Conservation (phyloP, 495 filamentous ascomycete genomes). For the Daldinia bambusicola region DNA sequence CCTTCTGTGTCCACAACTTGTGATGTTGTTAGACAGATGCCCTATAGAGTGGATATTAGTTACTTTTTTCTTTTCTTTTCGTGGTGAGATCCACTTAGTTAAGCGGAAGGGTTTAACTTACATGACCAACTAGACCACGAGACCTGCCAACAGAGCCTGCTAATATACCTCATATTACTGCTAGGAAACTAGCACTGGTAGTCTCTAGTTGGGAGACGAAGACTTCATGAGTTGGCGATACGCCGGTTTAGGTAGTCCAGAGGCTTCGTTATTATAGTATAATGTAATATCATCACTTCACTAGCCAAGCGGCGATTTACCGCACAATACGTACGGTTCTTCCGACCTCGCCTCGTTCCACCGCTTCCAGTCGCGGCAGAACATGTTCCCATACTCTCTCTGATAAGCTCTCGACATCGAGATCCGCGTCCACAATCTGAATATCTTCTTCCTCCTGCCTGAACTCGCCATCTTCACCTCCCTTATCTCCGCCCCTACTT, state of each 20-base stretch:
- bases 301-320: conserved; percentile 25
- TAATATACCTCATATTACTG: not conserved
- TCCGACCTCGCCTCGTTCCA: conserved; percentile 59
- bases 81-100: not conserved
- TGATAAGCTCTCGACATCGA: conserved; percentile 60
- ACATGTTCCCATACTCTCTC: conserved; percentile 63
- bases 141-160: not conserved
- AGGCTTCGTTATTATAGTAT: not conserved
- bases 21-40: no score
- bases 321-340: conserved; percentile 54
- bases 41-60: no score
- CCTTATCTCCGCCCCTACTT: conserved; percentile 23
- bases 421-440: conserved; percentile 64
- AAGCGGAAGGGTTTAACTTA: not conserved
- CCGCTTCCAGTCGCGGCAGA: conserved; percentile 56
- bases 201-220: not conserved
- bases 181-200: not conserved
- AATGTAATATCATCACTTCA: not conserved
- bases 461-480: conserved; percentile 53
- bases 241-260: not conserved
- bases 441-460: conserved; percentile 64
- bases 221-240: no score
- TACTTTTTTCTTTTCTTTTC: not conserved
- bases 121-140: conserved; percentile 2
- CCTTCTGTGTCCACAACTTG: no score